phyloP scores from a whole-genome alignment of 495 filamentous ascomycete species.

The Aspergillus campestris region DNA sequence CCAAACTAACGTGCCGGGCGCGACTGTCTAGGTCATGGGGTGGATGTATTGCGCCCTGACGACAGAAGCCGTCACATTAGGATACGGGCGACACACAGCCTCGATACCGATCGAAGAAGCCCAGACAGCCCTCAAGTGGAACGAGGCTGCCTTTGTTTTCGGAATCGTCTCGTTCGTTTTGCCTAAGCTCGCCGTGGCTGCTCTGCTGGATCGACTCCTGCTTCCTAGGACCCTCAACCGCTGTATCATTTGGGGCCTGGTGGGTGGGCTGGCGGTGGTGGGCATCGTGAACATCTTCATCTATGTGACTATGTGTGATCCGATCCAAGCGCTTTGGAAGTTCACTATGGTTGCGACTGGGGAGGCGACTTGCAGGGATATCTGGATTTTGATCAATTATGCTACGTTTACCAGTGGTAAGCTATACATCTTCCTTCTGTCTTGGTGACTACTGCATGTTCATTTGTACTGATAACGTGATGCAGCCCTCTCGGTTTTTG shows the following conservation, averaged over 20 bases:
- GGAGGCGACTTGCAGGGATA: slow-evolving; percentile 20
- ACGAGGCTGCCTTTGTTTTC: slow-evolving; percentile 16
- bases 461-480: background rate
- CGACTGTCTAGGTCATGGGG: slow-evolving; percentile 11
- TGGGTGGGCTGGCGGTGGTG: slow-evolving; percentile 8
- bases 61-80: slow-evolving; percentile 16
- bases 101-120: slow-evolving; percentile 3
- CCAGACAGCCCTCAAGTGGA: slow-evolving; percentile 15
- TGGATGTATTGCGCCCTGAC: slow-evolving; percentile 11
- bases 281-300: slow-evolving; percentile 19
- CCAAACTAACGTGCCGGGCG: background rate
- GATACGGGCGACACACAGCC: slow-evolving; percentile 21
- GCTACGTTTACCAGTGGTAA: slow-evolving; percentile 30
- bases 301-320: slow-evolving; percentile 22
- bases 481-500: slow-evolving; percentile 25
- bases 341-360: slow-evolving; percentile 11
- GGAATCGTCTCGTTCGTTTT: slow-evolving; percentile 21
- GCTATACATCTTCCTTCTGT: background rate
- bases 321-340: slow-evolving; percentile 20
- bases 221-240: slow-evolving; percentile 12
- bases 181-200: slow-evolving; percentile 21
- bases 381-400: slow-evolving; percentile 28
- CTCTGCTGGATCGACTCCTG: slow-evolving; percentile 19
- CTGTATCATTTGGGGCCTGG: slow-evolving; percentile 12
- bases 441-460: background rate